phyloP scores from a whole-genome alignment of 208 protist species.

The Sergeia podlipaevii region DNA sequence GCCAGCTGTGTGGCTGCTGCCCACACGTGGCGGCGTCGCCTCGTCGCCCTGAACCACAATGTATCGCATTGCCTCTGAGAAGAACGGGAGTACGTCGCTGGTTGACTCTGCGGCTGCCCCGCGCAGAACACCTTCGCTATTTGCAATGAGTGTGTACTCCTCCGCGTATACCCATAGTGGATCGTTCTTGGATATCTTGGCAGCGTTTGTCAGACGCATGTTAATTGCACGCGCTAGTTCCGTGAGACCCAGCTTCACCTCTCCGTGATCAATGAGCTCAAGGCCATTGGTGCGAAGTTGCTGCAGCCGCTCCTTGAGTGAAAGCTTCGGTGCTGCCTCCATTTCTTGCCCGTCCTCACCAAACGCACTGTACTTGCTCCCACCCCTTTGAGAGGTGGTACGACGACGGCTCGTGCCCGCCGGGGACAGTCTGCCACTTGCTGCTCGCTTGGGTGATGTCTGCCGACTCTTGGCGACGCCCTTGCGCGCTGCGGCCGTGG shows the following conservation, averaged over 20 bases:
- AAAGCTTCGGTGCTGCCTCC: too few relatives aligned
- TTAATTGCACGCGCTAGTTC: conserved; percentile 6
- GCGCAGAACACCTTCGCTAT: conserved; percentile 52
- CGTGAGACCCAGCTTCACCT: conserved; percentile 15
- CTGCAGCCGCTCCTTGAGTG: background rate
- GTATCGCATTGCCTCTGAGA: conserved; percentile 36
- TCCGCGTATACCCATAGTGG: conserved; percentile 41
- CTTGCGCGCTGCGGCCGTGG: too few relatives aligned
- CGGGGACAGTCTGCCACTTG: too few relatives aligned
- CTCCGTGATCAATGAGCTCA: conserved; percentile 12
- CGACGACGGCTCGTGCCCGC: too few relatives aligned
- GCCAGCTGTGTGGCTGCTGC: background rate
- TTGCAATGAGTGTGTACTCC: conserved; percentile 38
- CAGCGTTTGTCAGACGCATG: conserved; percentile 3
- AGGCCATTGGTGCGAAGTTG: background rate
- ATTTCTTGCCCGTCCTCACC: too few relatives aligned
- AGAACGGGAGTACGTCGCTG: conserved; percentile 36
- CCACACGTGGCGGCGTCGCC: background rate
- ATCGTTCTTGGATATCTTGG: conserved; percentile 10
- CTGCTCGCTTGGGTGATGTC: too few relatives aligned
- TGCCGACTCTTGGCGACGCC: too few relatives aligned
- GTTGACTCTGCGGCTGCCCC: conserved; percentile 33
- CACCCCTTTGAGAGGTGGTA: too few relatives aligned
- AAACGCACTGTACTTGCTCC: too few relatives aligned
- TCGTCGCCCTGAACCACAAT: conserved; percentile 10